These are phyloP conservation scores for Irpex sp. DNA, from an alignment of 1,284 basidiomycete species.

Conservation along the genomic window DNA sequence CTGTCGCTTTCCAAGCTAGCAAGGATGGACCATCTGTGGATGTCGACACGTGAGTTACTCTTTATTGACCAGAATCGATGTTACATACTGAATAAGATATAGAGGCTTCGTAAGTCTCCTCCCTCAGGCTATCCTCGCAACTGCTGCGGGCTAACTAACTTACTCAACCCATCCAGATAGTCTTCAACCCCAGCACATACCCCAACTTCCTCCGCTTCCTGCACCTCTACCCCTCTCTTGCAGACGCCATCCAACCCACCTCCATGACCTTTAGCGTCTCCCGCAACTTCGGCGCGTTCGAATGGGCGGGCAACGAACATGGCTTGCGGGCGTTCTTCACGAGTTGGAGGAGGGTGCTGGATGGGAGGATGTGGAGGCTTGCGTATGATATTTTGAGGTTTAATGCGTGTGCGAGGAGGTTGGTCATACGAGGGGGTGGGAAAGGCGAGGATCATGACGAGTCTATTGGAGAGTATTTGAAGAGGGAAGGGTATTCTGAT, in stretches of 20 bases:
- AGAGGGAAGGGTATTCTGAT: slow-evolving; percentile 63
- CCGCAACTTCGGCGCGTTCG: slow-evolving; percentile 62
- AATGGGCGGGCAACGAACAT: slow-evolving; percentile 74
- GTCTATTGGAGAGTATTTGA: slow-evolving; percentile 70
- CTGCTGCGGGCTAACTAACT: too few species aligned
- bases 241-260: slow-evolving; percentile 45
- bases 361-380: slow-evolving; percentile 71
- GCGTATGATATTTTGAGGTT: slow-evolving; percentile 78
- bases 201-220: slow-evolving; percentile 81
- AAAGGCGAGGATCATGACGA: slow-evolving; percentile 16
- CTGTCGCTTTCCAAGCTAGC: slow-evolving; percentile 48
- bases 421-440: slow-evolving; percentile 26
- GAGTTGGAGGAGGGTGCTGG: slow-evolving; percentile 58
- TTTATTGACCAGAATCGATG: neutral
- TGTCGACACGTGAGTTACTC: slow-evolving; percentile 66
- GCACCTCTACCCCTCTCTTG: slow-evolving; percentile 43
- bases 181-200: slow-evolving; percentile 77
- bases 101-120: slow-evolving; percentile 49
- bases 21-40: slow-evolving; percentile 30
- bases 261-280: slow-evolving; percentile 82
- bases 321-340: slow-evolving; percentile 63
- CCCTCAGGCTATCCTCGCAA: too few species aligned
- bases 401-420: slow-evolving; percentile 59
- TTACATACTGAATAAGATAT: neutral
- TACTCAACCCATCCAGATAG: slow-evolving; percentile 38